A percentile compares a stretch with the other conserved stretches of the same genome.
phyloP scores from a whole-genome alignment of 768 basidiomycete genomes.

The Boletus subparvulus region DNA sequence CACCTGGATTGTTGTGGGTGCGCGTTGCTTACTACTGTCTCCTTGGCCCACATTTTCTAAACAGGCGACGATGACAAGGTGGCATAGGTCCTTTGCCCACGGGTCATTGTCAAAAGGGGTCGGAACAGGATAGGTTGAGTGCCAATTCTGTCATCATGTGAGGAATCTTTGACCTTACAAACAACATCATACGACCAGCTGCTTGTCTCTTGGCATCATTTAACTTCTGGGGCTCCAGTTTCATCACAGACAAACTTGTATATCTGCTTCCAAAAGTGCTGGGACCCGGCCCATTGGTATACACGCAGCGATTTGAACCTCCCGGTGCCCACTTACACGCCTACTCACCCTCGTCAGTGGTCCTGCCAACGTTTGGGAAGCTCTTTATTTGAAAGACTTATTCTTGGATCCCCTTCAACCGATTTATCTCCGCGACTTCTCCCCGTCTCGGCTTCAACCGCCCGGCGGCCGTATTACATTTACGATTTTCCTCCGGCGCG shows the following conservation, averaged over 20 bases:
- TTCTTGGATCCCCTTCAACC: background rate
- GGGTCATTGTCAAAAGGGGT: background rate
- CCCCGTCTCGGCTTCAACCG: background rate
- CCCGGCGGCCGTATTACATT: background rate
- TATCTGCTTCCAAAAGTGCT: background rate
- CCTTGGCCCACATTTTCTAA: constrained; percentile 1
- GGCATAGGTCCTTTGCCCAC: constrained; percentile 24
- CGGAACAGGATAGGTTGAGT: background rate
- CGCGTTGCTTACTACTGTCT: background rate
- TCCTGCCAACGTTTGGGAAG: background rate
- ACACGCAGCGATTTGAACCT: background rate
- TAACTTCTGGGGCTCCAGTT: background rate
- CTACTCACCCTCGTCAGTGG: background rate
- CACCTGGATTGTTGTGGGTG: constrained; percentile 6
- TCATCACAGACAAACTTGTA: background rate
- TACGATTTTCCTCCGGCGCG: background rate
- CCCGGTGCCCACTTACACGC: background rate
- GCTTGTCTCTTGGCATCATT: constrained; percentile 5
- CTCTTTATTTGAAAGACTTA: background rate
- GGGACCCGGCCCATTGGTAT: background rate
- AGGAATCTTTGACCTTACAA: constrained; percentile 2
- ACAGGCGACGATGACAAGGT: constrained; percentile 18
- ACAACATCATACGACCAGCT: constrained; percentile 11
- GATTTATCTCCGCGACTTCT: constrained; percentile 6
- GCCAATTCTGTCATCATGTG: background rate